phyloP scores from a whole-genome alignment of 2,329 filamentous ascomycete species.

The Paramyrothecium roridum region DNA sequence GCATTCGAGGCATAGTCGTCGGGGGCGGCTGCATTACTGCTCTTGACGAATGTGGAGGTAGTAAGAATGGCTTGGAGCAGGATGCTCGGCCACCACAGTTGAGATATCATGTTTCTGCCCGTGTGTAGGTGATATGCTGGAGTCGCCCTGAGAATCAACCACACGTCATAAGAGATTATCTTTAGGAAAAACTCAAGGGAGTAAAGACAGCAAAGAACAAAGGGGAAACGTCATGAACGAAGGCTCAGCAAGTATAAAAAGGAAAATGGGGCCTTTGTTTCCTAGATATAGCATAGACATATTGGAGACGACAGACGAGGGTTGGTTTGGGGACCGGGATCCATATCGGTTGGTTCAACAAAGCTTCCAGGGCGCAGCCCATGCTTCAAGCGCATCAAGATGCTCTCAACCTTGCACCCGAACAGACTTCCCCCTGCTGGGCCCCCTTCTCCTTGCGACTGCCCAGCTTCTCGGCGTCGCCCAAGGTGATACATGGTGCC shows the following conservation, averaged over 20 bases:
- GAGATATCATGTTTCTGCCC: constrained; percentile 14
- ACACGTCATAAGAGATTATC: neutral
- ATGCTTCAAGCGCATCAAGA: too few relatives aligned
- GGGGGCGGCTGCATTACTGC: constrained; percentile 11
- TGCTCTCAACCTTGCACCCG: too few relatives aligned
- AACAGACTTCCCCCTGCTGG: neutral
- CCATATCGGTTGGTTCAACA: neutral
- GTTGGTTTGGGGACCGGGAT: neutral
- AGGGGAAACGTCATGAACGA: neutral
- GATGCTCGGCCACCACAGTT: constrained; percentile 18
- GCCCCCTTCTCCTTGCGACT: neutral
- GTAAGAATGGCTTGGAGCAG: constrained; percentile 14
- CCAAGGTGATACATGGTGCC: neutral
- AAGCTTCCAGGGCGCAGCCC: neutral
- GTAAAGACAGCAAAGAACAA: neutral
- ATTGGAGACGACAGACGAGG: too few relatives aligned
- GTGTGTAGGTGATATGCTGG: neutral
- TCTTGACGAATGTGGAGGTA: constrained; percentile 6
- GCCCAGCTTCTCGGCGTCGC: neutral
- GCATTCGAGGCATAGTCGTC: constrained; percentile 29
- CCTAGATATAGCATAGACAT: neutral
- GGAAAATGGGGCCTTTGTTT: neutral
- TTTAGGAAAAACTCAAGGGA: neutral
- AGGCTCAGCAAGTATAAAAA: neutral
- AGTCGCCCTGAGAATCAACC: neutral